A percentile compares a stretch with the other conserved stretches of the same genome.
Conservation (phyloP, 352 stramenopile genomes). For the Phytophthora palmivora region DNA sequence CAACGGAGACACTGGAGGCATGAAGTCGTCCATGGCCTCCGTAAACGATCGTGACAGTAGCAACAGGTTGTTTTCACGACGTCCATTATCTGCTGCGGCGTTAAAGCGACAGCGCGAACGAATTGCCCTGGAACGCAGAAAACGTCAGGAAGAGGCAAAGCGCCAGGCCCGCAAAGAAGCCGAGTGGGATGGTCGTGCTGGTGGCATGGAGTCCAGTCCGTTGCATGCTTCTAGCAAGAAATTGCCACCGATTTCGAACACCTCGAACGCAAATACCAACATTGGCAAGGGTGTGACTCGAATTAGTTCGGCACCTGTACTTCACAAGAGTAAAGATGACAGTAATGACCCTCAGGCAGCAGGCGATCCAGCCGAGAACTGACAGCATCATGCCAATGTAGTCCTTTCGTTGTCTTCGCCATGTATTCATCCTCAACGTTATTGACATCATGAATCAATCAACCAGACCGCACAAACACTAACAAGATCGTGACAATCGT, state of each 20-base stretch:
- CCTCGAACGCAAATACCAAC: slow-evolving; percentile 4
- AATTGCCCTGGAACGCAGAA: slow-evolving; percentile 60
- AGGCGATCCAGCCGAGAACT: slow-evolving; percentile 30
- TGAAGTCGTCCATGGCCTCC: slow-evolving; percentile 30
- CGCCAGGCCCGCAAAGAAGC: slow-evolving; percentile 70
- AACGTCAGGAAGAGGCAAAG: slow-evolving; percentile 69
- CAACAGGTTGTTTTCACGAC: slow-evolving; percentile 64
- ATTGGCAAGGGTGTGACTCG: slow-evolving; percentile 45
- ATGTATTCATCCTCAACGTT: slow-evolving; percentile 39
- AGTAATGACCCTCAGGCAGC: slow-evolving; percentile 18
- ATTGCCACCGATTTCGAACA: slow-evolving; percentile 60
- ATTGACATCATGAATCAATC: slow-evolving; percentile 17
- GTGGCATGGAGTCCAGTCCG: slow-evolving; percentile 66
- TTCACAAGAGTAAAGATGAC: slow-evolving; percentile 62
- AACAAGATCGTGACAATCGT: not conserved
- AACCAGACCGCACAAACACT: not conserved
- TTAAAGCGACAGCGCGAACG: slow-evolving; percentile 84
- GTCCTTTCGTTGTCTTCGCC: slow-evolving; percentile 14
- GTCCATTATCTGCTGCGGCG: slow-evolving; percentile 63
- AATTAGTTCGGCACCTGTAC: slow-evolving; percentile 67
- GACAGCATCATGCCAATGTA: slow-evolving; percentile 19
- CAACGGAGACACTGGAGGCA: slow-evolving; percentile 11
- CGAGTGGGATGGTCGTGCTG: slow-evolving; percentile 79
- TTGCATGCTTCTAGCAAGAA: slow-evolving; percentile 56
- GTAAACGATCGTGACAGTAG: slow-evolving; percentile 64